Conservation (phyloP, 2,329 filamentous ascomycete species). For the Akanthomyces uredinophilus region DNA sequence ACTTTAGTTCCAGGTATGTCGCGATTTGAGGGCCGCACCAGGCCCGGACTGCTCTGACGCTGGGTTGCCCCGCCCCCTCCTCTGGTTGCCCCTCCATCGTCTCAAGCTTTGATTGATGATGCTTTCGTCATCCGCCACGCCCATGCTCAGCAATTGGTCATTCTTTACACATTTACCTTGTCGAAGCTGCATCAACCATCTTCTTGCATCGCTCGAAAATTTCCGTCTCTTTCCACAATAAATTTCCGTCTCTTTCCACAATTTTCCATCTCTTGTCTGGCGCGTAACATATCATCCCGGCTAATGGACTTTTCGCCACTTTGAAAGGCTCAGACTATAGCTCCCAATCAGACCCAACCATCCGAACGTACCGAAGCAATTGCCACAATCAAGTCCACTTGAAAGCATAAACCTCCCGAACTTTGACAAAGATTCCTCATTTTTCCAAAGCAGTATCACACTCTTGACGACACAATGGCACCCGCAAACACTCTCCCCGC, state of each 20-base stretch:
- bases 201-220: background rate
- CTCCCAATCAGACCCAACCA: background rate
- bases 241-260: background rate
- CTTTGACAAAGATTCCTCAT: background rate
- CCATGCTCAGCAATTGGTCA: conserved; percentile 9
- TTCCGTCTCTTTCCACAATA: background rate
- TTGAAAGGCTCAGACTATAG: background rate
- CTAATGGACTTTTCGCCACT: background rate
- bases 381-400: background rate
- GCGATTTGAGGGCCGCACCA: background rate
- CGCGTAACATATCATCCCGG: background rate
- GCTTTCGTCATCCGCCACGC: conserved; percentile 10
- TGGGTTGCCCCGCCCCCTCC: conserved; percentile 12
- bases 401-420: background rate
- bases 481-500: conserved; percentile 81
- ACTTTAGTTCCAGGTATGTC: conserved; percentile 7
- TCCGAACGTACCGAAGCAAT: background rate
- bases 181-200: background rate
- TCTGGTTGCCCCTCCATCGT: conserved; percentile 11
- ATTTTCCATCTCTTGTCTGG: background rate
- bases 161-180: background rate
- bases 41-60: background rate
- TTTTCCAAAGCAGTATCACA: background rate
- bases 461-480: conserved; percentile 50
- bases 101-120: conserved; percentile 12